phyloP scores from a whole-genome alignment of 306 rosid genomes.

The Pueraria montana region DNA sequence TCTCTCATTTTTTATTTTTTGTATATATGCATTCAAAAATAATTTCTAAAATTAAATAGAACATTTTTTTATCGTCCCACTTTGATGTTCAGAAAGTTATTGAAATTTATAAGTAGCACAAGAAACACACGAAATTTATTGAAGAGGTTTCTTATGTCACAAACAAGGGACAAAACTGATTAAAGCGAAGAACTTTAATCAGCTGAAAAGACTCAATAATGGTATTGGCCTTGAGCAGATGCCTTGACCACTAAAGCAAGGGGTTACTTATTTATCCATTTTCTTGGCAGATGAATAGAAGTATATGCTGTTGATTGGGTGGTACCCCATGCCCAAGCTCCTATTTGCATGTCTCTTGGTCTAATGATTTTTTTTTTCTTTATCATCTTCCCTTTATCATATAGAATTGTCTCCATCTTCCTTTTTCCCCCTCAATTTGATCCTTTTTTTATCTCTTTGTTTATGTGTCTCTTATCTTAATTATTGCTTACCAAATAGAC shows the following conservation, averaged over 20 bases:
- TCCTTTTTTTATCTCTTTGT: neutral
- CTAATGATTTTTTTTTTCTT: neutral
- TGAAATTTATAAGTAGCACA: neutral
- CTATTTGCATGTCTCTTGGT: conserved; percentile 4
- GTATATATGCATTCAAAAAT: neutral
- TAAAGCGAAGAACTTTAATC: conserved; percentile 25
- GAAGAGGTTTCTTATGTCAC: neutral
- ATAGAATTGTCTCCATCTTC: conserved; percentile 17
- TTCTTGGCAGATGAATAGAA: neutral
- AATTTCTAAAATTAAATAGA: neutral
- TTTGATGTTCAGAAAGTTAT: neutral
- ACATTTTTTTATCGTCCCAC: neutral
- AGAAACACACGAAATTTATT: neutral
- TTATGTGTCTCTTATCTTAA: neutral
- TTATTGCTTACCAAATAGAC: neutral
- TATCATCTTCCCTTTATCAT: conserved; percentile 20
- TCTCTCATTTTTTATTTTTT: neutral
- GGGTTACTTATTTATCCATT: neutral
- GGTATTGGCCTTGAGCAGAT: conserved; percentile 7
- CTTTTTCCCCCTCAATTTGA: neutral
- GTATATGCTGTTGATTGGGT: neutral
- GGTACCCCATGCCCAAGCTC: neutral
- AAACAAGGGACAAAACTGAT: neutral
- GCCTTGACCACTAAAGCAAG: neutral
- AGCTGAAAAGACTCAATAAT: conserved; percentile 12